A percentile compares a stretch with the other conserved stretches of the same genome.
phyloP scores from a whole-genome alignment of 2,329 filamentous ascomycete genomes.

The Davidsoniella neocaledoniae region DNA sequence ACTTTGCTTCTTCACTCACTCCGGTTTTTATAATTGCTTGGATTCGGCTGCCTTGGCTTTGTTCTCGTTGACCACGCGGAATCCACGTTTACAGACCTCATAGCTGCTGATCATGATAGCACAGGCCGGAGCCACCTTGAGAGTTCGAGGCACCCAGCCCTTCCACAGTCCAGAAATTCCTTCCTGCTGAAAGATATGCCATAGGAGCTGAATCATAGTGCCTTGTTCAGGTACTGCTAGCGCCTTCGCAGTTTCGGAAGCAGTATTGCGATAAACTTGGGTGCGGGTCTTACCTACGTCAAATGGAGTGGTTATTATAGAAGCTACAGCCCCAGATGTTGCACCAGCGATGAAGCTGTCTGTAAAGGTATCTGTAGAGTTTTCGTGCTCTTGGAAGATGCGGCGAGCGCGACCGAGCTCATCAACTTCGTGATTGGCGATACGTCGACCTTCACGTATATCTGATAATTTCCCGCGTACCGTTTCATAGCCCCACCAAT shows the following conservation, averaged over 20 bases:
- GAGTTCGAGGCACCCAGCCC: slow-evolving; percentile 77
- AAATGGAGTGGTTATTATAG: slow-evolving; percentile 82
- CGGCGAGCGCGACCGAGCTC: slow-evolving; percentile 19
- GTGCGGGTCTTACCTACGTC: slow-evolving; percentile 95
- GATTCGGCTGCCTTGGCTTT: slow-evolving; percentile 8
- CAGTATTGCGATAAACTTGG: slow-evolving; percentile 56
- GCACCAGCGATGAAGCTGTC: slow-evolving; percentile 86
- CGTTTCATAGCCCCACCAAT: slow-evolving; percentile 95
- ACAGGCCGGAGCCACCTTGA: slow-evolving; percentile 91
- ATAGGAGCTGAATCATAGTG: slow-evolving; percentile 67
- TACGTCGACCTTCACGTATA: slow-evolving; percentile 18
- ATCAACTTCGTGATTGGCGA: slow-evolving; percentile 5
- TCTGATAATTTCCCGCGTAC: slow-evolving; percentile 58
- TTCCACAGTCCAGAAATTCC: slow-evolving; percentile 68
- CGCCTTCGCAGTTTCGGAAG: slow-evolving; percentile 19
- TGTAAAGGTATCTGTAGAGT: slow-evolving; percentile 59
- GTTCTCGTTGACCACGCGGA: slow-evolving; percentile 53
- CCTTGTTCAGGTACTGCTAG: slow-evolving; percentile 51
- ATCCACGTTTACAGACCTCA: slow-evolving; percentile 84
- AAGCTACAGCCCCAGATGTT: slow-evolving; percentile 65
- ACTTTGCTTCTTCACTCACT: background rate
- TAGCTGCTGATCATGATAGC: slow-evolving; percentile 99
- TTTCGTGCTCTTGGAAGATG: slow-evolving; percentile 47
- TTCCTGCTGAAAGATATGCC: slow-evolving; percentile 79
- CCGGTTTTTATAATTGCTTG: background rate